A percentile compares a stretch with the other conserved stretches of the same genome.
Evolutionary conservation across 345 rosid species (phyloP).

Genomic region (Eucalyptus regnans): DNA sequence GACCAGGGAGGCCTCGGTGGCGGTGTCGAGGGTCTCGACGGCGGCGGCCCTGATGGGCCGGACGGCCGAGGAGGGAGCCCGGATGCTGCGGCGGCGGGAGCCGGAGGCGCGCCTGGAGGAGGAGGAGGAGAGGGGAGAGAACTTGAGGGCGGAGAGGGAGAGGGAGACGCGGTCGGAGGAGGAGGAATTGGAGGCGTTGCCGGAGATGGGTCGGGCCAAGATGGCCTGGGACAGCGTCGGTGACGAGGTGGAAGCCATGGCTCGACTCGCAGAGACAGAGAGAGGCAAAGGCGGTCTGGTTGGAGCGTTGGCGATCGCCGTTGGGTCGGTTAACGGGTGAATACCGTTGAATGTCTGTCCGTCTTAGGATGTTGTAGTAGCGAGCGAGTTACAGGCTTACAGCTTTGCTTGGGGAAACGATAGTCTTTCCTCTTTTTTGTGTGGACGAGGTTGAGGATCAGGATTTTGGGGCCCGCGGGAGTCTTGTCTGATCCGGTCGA

Average conservation of each 20-base stretch:
- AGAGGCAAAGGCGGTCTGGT: neutral
- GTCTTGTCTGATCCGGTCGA: neutral
- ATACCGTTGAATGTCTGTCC: neutral
- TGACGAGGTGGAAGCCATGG: slow-evolving; percentile 9
- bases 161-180: slow-evolving; percentile 24
- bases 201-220: slow-evolving; percentile 1
- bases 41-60: slow-evolving; percentile 9
- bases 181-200: slow-evolving; percentile 9
- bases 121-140: slow-evolving; percentile 20
- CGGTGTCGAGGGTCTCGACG: slow-evolving; percentile 35
- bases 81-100: slow-evolving; percentile 8
- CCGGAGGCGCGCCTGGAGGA: slow-evolving; percentile 1
- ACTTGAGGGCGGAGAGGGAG: slow-evolving; percentile 33
- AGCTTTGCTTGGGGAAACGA: neutral
- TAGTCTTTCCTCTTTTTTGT: neutral
- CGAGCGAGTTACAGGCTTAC: neutral
- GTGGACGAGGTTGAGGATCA: neutral
- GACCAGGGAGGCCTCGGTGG: slow-evolving; percentile 53
- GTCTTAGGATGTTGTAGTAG: neutral
- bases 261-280: neutral
- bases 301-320: neutral
- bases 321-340: neutral
- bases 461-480: neutral
- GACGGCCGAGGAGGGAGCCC: slow-evolving; percentile 6
- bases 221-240: neutral